Evolutionary conservation across 305 asterid species (phyloP), one percentile per base, ranked within the genome.

Genomic region (Solanum chacoense): DNA sequence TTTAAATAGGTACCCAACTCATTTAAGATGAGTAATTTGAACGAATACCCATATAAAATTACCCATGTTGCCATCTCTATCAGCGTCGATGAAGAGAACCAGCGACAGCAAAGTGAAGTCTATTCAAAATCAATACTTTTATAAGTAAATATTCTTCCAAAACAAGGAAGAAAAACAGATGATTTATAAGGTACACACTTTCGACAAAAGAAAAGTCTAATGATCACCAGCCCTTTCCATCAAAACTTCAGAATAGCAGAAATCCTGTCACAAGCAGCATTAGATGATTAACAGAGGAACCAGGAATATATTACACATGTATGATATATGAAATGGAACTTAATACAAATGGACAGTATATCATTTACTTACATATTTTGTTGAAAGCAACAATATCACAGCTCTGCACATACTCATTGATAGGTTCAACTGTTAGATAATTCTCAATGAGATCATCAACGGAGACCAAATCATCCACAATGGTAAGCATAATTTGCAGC

Each of bases 401-500:
- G 35, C 76, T 71, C 76, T 71, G 76, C 32, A 71, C 76, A 71
- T 71, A 71, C 11, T 71, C 35, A 12, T 28, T 71, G 76, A 71
- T 71, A 1, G 76, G 76, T 14, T 71, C 76, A 71, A 71, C 76
- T 2, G 76, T 71, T 29, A 71, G 76, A 71, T 71, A 16, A 73
- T 73, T 73, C 78, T 73, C 38, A 31, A 73, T 73, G 38, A 73
- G 78, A 73, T 73, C 78, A 16, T 73, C 78, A 13, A 73, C 78
- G 0, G 78, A 73, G 78, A 73, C 78, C 78, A 73, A 73, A 32
- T 73, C 78, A 73, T 73, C 78, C 37, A 73, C 78, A 31, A 73
- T 73, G 78, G 98, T 93, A 32, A 95, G 95, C 99, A 95, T 95
- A 88, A 96, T 95, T 89, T 94, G 96, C 73, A 96, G 91, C 90